phyloP scores from a whole-genome alignment of 2,329 filamentous ascomycete species.

The Rosellinia necatrix region DNA sequence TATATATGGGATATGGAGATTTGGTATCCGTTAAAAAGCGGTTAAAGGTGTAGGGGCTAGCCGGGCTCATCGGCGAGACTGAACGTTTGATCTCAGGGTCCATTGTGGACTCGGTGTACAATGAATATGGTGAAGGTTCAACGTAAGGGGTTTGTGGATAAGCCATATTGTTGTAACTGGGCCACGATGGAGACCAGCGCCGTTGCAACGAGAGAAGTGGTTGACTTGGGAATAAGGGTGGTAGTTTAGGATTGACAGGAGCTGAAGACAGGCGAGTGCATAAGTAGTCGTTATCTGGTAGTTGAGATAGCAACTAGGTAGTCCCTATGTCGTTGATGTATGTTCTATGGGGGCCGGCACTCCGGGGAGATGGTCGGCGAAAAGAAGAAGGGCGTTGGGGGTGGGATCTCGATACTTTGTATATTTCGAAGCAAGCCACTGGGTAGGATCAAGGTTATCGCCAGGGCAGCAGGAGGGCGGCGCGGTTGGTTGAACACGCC shows the following conservation, averaged over 20 bases:
- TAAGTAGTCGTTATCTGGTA: background rate
- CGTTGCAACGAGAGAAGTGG: background rate
- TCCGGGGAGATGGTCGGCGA: background rate
- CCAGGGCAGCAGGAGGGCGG: conserved; percentile 16
- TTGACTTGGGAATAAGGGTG: background rate
- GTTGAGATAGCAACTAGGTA: background rate
- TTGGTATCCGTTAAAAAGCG: conserved; percentile 40
- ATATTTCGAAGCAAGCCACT: conserved; percentile 5
- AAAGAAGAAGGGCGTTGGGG: background rate
- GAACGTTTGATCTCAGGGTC: conserved; percentile 38
- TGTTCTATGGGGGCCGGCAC: background rate
- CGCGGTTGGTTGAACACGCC: conserved; percentile 12
- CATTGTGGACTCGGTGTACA: conserved; percentile 28
- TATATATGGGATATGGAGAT: conserved; percentile 34
- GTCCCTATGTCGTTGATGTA: background rate
- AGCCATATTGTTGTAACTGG: conserved; percentile 20
- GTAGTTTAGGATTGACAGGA: background rate
- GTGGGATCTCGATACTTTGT: conserved; percentile 23
- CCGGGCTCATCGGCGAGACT: conserved; percentile 23
- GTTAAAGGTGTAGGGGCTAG: conserved; percentile 32
- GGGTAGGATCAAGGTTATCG: conserved; percentile 12
- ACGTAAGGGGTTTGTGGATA: conserved; percentile 12
- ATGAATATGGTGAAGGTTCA: conserved; percentile 24
- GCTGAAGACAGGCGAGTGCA: background rate
- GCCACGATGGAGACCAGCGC: background rate